Evolutionary conservation across 331 rosid species (phyloP), one percentile per base, ranked within the genome.

Genomic region (Telfairia occidentalis): DNA sequence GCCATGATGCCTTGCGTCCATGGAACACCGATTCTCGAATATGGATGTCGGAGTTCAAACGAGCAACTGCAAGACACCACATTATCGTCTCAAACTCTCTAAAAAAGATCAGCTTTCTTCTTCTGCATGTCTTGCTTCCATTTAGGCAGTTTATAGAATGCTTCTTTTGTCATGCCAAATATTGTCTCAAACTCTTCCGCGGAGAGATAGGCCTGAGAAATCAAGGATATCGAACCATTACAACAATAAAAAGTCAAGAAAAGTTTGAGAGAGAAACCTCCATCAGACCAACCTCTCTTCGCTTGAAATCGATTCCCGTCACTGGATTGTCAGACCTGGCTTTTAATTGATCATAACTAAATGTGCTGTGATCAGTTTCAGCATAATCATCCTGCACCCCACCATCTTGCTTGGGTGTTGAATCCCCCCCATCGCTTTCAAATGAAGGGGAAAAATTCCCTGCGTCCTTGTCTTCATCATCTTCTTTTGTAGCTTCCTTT

Each of bases 41-140:
- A 23, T 66, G 34, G 52, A 66, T 0, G 52, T 40, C 5, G 19
- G 24, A 55, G 49, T 34, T 54, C 28, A 18, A n/a, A 38, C 28
- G 40, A 75, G 38, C 69, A 43, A 75, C 54, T 28, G 55, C 9
- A 42, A 24, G 42, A 13, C 42, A 40, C 54, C 71, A 42, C 78
- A n/a, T n/a, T n/a, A n/a, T n/a, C n/a, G n/a, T n/a, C n/a, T n/a
- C n/a, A n/a, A n/a, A n/a, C n/a, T n/a, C 76, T 79, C 84, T 92
- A 95, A 75, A 95, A 95, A 71, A 95, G 82, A 77, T 92, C 99
- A 15, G 81, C 76, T 83, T 90, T 95, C 91, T 81, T 92, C 84
- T 95, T 95, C 88, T 84, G 93, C 93, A 92, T 87, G 84, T 90
- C 97, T 89, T 95, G 99, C 88, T 95, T 95, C 99, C 99, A 95